Percentiles rank a stretch among this genome's conserved stretches.
Conservation (phyloP, 2,329 filamentous ascomycete genomes). For the Fusarium lyarnte region DNA sequence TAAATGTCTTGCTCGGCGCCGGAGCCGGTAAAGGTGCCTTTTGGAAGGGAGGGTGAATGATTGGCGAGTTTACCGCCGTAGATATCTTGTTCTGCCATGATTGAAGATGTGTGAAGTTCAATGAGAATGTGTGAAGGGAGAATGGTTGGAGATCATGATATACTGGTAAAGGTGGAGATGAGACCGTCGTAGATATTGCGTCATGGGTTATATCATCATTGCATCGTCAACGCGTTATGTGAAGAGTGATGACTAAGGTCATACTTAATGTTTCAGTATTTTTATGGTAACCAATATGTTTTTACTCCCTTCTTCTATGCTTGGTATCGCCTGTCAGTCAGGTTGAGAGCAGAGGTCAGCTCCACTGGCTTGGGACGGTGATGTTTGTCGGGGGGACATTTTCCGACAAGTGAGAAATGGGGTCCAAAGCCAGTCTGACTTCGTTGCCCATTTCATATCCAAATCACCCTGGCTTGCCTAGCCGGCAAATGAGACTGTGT, state of each 20-base stretch:
- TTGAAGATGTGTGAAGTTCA: neutral
- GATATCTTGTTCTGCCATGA: slow-evolving; percentile 14
- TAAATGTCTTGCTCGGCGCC: slow-evolving; percentile 11
- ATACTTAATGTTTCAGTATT: fast-evolving
- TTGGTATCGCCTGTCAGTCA: neutral
- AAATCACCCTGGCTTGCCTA: fast-evolving
- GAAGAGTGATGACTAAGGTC: neutral
- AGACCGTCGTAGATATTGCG: slow-evolving; percentile 18
- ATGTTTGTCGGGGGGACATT: neutral
- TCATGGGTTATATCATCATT: slow-evolving; percentile 28
- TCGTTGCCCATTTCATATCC: neutral
- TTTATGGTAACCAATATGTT: fast-evolving
- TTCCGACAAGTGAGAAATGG: neutral
- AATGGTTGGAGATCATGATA: slow-evolving; percentile 6
- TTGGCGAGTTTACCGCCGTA: neutral
- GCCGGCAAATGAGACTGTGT: neutral
- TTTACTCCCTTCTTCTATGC: neutral
- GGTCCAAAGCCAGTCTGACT: neutral
- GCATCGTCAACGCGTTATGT: neutral
- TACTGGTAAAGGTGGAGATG: neutral
- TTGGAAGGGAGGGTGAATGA: neutral
- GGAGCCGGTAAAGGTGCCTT: neutral
- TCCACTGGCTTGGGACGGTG: fast-evolving
- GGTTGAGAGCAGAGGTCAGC: neutral
- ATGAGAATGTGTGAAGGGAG: fast-evolving